A percentile compares a stretch with the other conserved stretches of the same genome.
These are phyloP conservation scores for Ogataea populi-albae DNA, from an alignment of 805 yeast species.

Conservation along the genomic window DNA sequence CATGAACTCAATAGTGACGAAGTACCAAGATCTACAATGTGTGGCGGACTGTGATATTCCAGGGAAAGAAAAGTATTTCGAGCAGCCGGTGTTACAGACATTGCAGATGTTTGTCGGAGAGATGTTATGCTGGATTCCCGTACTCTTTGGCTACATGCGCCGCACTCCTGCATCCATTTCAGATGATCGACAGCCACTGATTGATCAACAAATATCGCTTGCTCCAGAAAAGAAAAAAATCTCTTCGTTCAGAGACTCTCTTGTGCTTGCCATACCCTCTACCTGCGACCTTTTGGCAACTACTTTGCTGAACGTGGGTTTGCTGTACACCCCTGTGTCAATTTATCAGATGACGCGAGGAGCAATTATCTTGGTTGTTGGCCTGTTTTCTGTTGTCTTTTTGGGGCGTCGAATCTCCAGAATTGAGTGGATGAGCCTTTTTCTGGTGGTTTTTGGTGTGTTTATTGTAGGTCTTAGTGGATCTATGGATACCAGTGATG, in stretches of 20 bases:
- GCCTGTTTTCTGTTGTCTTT: conserved; percentile 62
- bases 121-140: conserved; percentile 38
- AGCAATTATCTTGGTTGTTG: conserved; percentile 71
- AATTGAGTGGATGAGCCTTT: conserved; percentile 65
- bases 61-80: conserved; percentile 50
- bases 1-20: conserved; percentile 69
- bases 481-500: conserved; percentile 28
- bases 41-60: conserved; percentile 52
- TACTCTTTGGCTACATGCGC: conserved; percentile 12
- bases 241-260: conserved; percentile 25
- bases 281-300: conserved; percentile 71
- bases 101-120: conserved; percentile 83
- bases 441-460: conserved; percentile 67
- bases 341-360: conserved; percentile 87
- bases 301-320: conserved; percentile 72
- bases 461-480: conserved; percentile 74
- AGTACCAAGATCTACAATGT: conserved; percentile 74
- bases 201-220: conserved; percentile 4
- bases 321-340: conserved; percentile 72
- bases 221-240: conserved; percentile 13
- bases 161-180: neutral
- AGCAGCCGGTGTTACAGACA: conserved; percentile 78
- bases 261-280: conserved; percentile 57
- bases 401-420: conserved; percentile 52
- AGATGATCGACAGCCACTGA: conserved; percentile 2